phyloP scores from a whole-genome alignment of 257 asterid genomes.

The Gentiana dahurica region DNA sequence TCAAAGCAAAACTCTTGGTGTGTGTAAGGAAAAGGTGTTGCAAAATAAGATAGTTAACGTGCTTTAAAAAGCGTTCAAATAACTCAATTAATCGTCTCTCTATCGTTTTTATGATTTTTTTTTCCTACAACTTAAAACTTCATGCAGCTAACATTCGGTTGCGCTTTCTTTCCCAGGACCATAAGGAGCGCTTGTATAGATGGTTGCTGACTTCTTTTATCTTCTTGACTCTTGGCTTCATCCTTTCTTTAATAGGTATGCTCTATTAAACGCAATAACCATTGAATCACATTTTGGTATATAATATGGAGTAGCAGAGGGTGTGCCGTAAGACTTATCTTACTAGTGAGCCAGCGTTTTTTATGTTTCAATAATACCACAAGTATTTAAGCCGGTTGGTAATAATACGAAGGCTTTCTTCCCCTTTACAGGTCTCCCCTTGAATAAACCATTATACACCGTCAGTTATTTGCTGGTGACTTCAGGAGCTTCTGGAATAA shows the following conservation, averaged over 20 bases:
- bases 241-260: slow-evolving; percentile 56
- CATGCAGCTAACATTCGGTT: slow-evolving; percentile 8
- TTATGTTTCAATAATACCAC: no score
- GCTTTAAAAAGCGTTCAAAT: no score
- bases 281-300: background rate
- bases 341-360: no score
- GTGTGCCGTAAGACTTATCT: background rate
- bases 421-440: slow-evolving; percentile 52
- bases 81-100: no score
- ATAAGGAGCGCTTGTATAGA: slow-evolving; percentile 53
- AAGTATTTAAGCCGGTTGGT: no score
- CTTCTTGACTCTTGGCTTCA: slow-evolving; percentile 46
- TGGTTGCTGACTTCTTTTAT: slow-evolving; percentile 56
- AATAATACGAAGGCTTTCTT: background rate
- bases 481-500: slow-evolving; percentile 67
- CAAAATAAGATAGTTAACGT: no score
- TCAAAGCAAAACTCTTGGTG: background rate
- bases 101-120: no score
- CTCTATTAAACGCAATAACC: background rate
- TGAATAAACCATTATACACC: slow-evolving; percentile 72
- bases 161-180: slow-evolving; percentile 38
- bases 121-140: no score
- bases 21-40: background rate
- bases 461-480: slow-evolving; percentile 69
- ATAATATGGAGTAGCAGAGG: background rate